A percentile compares a stretch with the other conserved stretches of the same genome.
Conservation (phyloP, 768 basidiomycete genomes). For the Mycena epipterygia region DNA sequence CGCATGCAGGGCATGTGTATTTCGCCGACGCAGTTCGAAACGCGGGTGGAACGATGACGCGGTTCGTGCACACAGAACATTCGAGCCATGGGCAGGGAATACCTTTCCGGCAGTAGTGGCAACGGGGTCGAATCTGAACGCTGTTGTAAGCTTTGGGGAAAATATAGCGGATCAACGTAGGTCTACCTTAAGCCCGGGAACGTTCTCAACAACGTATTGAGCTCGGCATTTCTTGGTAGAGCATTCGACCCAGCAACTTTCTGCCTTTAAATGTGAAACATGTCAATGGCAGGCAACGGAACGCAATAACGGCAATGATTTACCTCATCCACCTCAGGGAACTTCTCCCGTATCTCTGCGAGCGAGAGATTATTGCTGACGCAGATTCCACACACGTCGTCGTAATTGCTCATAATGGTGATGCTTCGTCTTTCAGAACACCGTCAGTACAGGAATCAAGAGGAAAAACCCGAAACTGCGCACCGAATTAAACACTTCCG, state of each 20-base stretch:
- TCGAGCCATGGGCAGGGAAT: conserved; percentile 41
- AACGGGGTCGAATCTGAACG: conserved; percentile 41
- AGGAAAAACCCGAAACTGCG: neutral
- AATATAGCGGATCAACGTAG: no score
- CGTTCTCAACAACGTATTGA: no score
- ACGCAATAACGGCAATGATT: neutral
- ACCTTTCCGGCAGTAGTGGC: conserved; percentile 42
- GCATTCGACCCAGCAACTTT: no score
- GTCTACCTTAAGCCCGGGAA: no score
- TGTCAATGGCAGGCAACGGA: no score
- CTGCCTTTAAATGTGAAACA: no score
- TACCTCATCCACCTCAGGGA: conserved; percentile 29
- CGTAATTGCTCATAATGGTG: conserved; percentile 41
- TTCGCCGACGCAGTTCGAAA: conserved; percentile 23
- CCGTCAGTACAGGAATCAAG: neutral
- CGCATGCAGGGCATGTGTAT: conserved; percentile 40
- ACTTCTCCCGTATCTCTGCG: conserved; percentile 1
- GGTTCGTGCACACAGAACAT: conserved; percentile 41
- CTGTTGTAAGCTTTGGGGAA: neutral
- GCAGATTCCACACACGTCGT: conserved; percentile 38
- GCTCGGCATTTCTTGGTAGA: no score
- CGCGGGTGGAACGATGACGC: conserved; percentile 38
- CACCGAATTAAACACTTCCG: conserved; percentile 36
- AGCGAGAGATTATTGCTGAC: conserved; percentile 2
- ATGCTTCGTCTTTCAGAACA: conserved; percentile 35